Evolutionary conservation across 495 filamentous ascomycete genomes (phyloP), one percentile per base, ranked within the genome.

Genomic region (Aspergillus heteromorphus): DNA sequence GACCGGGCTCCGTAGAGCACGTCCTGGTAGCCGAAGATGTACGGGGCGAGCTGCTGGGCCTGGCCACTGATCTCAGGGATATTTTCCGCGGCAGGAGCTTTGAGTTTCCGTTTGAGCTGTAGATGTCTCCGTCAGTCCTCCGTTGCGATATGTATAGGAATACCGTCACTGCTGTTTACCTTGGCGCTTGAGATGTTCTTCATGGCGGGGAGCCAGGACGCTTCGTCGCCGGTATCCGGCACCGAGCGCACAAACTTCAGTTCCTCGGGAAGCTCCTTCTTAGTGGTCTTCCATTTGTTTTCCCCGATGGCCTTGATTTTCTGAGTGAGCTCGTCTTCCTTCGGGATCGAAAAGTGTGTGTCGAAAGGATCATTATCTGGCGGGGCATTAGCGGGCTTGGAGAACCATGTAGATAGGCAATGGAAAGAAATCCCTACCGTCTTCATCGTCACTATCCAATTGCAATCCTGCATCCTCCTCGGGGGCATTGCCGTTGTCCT

Each of bases 1-100:
- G 79, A 86, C 27, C 92, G 80, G n/a, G 79, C 81, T 47, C 84
- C 85, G 66, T 87, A 92, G 10, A 96, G 71, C 13, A 95, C 53
- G 65, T 97, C 92, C 41, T 85, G 79, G 65, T 97, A 95, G 58
- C 84, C 81, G 65, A 95, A 79, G 34, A 81, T 63, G 54, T 73
- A 72, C 5, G 70, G 69, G 2, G 75, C 66, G 4, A 79, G 47
- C 14, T 67, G 60, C 40, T 74, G 63, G 50, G 59, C 54, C 47
- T 68, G 54, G 2, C 66, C 68, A 13, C 56, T 65, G 31, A 79
- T 62, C 18, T 56, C 61, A 17, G 68, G 66, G 6, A 79, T 51
- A 19, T 62, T 20, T 38, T 73, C 64, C 27, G 59, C 64, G 10
- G 69, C 71, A 16, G 71, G 59, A 21, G 62, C 50, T 43, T 63